phyloP scores from a whole-genome alignment of 2,329 filamentous ascomycete genomes.

The Fusarium euwallaceae region DNA sequence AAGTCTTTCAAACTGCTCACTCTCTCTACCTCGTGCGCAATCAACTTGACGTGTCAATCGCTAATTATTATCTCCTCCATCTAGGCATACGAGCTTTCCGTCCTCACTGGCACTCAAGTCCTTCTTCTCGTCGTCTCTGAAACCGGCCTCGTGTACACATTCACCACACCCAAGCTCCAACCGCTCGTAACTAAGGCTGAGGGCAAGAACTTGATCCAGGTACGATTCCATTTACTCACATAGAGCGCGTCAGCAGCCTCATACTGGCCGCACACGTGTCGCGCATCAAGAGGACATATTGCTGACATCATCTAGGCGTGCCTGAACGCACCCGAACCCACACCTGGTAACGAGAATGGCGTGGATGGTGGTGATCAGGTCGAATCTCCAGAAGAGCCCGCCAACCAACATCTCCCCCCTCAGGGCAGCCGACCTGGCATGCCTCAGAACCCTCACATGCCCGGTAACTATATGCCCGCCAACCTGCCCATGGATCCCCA shows the following conservation, averaged over 20 bases:
- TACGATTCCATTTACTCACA: slow-evolving; percentile 55
- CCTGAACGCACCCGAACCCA: slow-evolving; percentile 93
- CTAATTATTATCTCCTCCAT: slow-evolving; percentile 37
- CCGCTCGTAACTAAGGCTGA: slow-evolving; percentile 98
- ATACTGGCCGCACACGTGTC: not conserved
- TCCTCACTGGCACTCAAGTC: slow-evolving; percentile 97
- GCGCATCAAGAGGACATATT: not conserved
- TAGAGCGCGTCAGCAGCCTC: slow-evolving; percentile 8
- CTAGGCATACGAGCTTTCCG: slow-evolving; percentile 96
- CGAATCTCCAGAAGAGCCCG: slow-evolving; percentile 92
- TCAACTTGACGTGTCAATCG: slow-evolving; percentile 7
- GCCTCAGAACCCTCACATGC: slow-evolving; percentile 74
- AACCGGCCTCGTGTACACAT: slow-evolving; percentile 97
- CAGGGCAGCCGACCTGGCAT: slow-evolving; percentile 72
- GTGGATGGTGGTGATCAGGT: slow-evolving; percentile 82
- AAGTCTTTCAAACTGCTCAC: not conserved
- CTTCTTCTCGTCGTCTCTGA: slow-evolving; percentile 96
- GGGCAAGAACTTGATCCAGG: slow-evolving; percentile 99
- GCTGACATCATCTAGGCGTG: slow-evolving; percentile 76
- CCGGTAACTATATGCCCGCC: slow-evolving; percentile 69
- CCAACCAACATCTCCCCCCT: slow-evolving; percentile 80
- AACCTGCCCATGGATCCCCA: slow-evolving; percentile 79
- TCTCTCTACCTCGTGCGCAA: not conserved
- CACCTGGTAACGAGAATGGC: slow-evolving; percentile 83
- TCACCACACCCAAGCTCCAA: slow-evolving; percentile 98